Evolutionary conservation across 768 basidiomycete genomes (phyloP).

Genomic region (Tricholoma sp.): DNA sequence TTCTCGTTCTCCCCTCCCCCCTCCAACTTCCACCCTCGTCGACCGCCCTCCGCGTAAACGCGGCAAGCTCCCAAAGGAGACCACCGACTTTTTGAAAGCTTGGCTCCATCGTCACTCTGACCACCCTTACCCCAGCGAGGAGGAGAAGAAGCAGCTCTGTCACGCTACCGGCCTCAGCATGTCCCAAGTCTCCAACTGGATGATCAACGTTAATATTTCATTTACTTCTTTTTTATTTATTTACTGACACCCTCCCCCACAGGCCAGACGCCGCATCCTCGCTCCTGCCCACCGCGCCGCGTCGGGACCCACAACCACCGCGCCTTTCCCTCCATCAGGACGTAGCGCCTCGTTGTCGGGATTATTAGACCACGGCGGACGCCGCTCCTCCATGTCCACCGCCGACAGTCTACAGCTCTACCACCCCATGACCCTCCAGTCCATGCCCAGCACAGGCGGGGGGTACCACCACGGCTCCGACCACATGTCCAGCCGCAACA

Average conservation of each 20-base stretch:
- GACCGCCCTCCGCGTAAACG: conserved; percentile 79
- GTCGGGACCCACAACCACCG: conserved; percentile 72
- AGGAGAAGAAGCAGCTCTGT: conserved; percentile 87
- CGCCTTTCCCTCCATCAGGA: conserved; percentile 59
- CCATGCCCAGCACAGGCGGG: conserved; percentile 36
- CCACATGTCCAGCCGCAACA: conserved; percentile 41
- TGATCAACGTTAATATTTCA: conserved; percentile 62
- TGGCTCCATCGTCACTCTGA: conserved; percentile 88
- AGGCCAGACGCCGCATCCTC: conserved; percentile 81
- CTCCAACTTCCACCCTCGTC: conserved; percentile 54
- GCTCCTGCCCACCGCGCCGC: conserved; percentile 77
- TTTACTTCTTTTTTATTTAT: conserved; percentile 6
- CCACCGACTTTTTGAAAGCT: conserved; percentile 83
- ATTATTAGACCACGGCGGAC: conserved; percentile 37
- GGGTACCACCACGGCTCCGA: conserved; percentile 36
- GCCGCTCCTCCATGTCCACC: conserved; percentile 62
- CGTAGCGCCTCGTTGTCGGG: conserved; percentile 39
- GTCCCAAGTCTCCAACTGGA: conserved; percentile 91
- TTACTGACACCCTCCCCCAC: conserved; percentile 10
- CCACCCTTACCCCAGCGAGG: conserved; percentile 85
- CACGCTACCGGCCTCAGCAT: conserved; percentile 83
- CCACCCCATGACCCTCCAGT: conserved; percentile 75
- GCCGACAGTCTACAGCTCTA: conserved; percentile 71
- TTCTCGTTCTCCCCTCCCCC: conserved; percentile 48
- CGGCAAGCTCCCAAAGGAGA: conserved; percentile 87